Evolutionary conservation across 345 rosid species (phyloP), one percentile per base, ranked within the genome.

Genomic region (Draba incana): DNA sequence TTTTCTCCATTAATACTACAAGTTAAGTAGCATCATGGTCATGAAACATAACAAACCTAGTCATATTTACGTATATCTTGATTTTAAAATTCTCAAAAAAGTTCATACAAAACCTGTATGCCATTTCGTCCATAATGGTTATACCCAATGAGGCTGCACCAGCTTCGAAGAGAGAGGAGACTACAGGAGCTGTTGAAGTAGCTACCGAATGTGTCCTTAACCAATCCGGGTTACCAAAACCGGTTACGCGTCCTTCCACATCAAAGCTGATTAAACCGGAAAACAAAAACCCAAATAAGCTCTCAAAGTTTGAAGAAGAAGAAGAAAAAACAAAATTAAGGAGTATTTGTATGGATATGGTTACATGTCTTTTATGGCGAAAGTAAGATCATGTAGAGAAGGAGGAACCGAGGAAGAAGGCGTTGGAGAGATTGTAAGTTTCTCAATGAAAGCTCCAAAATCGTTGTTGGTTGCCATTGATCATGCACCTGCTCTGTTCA

Each of bases 151-250:
- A 82, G 1, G 88, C 83, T 16, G 94, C 98, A 44, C 98, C 98
- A 50, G 69, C 91, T 16, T 24, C 79, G 31, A 90, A 76, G 60
- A 90, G 75, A 62, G 84, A 85, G 67, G 79, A 71, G 71, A 93
- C 92, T 48, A 80, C 84, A 0, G 85, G 94, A 11, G 96, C 92
- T 4, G 92, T 88, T 33, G 88, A 78, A 49, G 81, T 82, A 45
- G 97, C 92, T 45, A 83, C 80, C 3, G 72, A 61, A 77, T 90
- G 97, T 62, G 97, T 90, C 79, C 85, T 78, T 62, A 81, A 88
- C 98, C 98, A 93, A 61, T 90, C 97, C 38, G 94, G 98, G 71
- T 87, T 87, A 56, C 98, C 98, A 71, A 93, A 93, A 41, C 96
- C 94, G 68, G 96, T 81, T 35, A 90, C 84, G 6, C 79, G 80